Base-by-base conservation (phyloP, 2,329 filamentous ascomycete species). In the Sphaerulina populicola region DNA sequence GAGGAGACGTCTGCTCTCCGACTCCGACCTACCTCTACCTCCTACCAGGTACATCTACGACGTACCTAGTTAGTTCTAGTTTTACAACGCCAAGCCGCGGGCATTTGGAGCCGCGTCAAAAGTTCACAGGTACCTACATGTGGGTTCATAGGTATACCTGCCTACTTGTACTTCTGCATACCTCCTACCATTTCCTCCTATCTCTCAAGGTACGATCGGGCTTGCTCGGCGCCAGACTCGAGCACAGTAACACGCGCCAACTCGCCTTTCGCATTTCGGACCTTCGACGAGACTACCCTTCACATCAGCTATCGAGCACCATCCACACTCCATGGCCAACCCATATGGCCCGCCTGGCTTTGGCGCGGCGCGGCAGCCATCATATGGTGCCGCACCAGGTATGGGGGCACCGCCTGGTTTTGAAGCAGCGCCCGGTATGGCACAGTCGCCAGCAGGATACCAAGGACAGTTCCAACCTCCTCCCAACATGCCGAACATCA, bases 401-500 rank as follows among this genome's bases (percentile, higher is more conserved):
- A 84, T 88, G 80, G 83, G 80, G 59, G 81, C 84, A 62, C 86
- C 86, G 63, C 87, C 88, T 62, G 89, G 88, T 67, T 87, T 89
- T 68, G 82, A 79, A 67, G 81, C 83, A 65, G 82, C 86, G 59
- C 85, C 86, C 53, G 87, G 86, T 69, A 80, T 91, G 70, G 83
- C 85, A 67, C 86, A 80, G 69, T 76, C 77, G 74, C 79, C 86
- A 73, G 86, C 83, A 73, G 83, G 81, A 64, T 82, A 94, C 58
- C 88, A 88, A 56, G 75, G 83, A 53, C 88, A 82, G 69, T 96
- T 95, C 71, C 87, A 94, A 74, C 82, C 88, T 44, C 90, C 91
- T 8, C 76, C 86, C 45, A 95, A 93, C 66, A 87, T 96, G 78
- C 89, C 91, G 46, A 94, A 94, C 68, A 95, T 98, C 75, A 96